phyloP scores from a whole-genome alignment of 73 alveolate genomes.

The Paramecium primaurelia region DNA sequence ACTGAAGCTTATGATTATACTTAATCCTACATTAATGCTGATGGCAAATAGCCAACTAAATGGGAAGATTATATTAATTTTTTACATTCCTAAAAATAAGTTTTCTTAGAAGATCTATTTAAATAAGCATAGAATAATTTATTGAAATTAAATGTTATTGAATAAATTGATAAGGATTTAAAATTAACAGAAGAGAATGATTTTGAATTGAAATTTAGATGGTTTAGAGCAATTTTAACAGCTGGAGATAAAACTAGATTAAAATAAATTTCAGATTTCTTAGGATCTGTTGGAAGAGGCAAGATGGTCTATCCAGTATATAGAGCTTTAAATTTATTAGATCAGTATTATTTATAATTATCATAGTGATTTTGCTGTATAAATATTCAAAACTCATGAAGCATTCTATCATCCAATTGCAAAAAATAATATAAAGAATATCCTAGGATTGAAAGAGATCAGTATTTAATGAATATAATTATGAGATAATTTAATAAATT shows the following conservation, averaged over 20 bases:
- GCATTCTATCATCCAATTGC: constrained; percentile 26
- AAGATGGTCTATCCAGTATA: neutral
- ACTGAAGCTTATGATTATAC: neutral
- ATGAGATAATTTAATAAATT: neutral
- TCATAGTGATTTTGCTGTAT: neutral
- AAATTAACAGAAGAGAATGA: neutral
- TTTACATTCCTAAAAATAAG: neutral
- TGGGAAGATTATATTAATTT: neutral
- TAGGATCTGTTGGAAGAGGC: constrained; percentile 8
- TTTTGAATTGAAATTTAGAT: neutral
- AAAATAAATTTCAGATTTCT: neutral
- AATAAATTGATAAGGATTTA: neutral
- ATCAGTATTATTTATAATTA: neutral
- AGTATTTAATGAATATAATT: neutral
- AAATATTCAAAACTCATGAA: neutral
- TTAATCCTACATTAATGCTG: neutral
- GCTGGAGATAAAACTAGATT: neutral
- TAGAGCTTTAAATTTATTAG: neutral
- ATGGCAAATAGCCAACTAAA: neutral
- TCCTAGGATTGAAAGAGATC: neutral
- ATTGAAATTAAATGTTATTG: neutral
- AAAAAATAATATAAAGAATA: neutral
- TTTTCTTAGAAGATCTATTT: neutral
- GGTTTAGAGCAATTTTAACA: neutral
- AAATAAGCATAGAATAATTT: neutral